These are phyloP conservation scores for Sclerotinia nivalis DNA, from an alignment of 2,329 filamentous ascomycete species.

Conservation along the genomic window DNA sequence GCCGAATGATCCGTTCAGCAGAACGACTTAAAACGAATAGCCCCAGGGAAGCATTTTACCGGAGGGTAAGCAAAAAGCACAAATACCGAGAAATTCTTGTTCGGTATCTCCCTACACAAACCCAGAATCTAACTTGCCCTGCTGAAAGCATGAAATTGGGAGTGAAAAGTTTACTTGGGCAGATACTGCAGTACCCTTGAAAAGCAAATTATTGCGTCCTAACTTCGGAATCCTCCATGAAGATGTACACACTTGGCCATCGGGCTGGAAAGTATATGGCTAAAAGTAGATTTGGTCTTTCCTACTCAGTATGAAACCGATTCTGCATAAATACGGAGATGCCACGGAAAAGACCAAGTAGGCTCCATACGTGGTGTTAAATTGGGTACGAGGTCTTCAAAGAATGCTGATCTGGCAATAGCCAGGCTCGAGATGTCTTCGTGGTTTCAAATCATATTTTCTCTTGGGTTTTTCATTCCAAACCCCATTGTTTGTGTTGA, in stretches of 20 bases:
- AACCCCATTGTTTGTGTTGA: not conserved
- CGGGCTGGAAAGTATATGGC: not conserved
- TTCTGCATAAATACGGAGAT: constrained; percentile 15
- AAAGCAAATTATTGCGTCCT: not conserved
- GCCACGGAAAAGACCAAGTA: not conserved
- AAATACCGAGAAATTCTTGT: not conserved
- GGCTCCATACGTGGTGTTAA: not conserved
- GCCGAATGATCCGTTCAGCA: not conserved
- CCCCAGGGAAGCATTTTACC: not conserved
- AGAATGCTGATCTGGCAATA: constrained; percentile 12
- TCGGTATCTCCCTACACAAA: not conserved
- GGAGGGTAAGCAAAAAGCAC: not conserved
- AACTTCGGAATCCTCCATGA: not conserved
- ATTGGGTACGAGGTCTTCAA: not conserved
- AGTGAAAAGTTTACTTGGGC: not conserved
- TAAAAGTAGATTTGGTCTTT: not conserved
- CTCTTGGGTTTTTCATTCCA: not conserved
- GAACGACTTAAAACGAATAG: not conserved
- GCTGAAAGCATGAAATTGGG: not conserved
- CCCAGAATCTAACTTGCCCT: not conserved
- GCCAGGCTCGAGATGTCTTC: not conserved
- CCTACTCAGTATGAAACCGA: constrained; percentile 3
- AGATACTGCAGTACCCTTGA: not conserved
- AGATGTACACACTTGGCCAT: not conserved
- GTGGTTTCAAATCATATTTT: not conserved